Evolutionary conservation across 345 rosid species (phyloP).

Genomic region (Populus alba): DNA sequence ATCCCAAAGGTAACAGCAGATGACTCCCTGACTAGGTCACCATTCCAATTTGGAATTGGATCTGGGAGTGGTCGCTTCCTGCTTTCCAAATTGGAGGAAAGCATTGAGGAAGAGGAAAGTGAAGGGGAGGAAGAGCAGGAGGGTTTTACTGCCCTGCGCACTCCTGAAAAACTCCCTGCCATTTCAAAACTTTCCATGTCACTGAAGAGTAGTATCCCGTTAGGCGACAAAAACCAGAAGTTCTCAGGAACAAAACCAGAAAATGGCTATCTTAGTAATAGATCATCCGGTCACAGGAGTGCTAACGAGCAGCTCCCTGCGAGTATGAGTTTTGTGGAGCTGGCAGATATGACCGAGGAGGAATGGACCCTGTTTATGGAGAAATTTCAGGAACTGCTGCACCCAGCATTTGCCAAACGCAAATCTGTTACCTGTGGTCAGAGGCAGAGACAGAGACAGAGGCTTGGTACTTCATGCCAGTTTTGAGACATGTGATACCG

Average conservation of each 20-base stretch:
- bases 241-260: conserved; percentile 47
- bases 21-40: conserved; percentile 41
- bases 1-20: conserved; percentile 44
- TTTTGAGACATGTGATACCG: conserved; percentile 50
- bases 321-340: conserved; percentile 70
- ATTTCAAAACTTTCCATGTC: conserved; percentile 74
- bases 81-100: conserved; percentile 76
- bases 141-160: conserved; percentile 23
- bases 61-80: conserved; percentile 46
- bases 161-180: conserved; percentile 40
- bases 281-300: conserved; percentile 81
- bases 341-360: conserved; percentile 81
- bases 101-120: conserved; percentile 61
- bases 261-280: conserved; percentile 41
- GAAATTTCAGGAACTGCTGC: conserved; percentile 66
- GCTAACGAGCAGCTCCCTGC: conserved; percentile 87
- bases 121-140: conserved; percentile 50
- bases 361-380: conserved; percentile 78
- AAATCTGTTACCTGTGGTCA: conserved; percentile 63
- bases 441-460: conserved; percentile 86
- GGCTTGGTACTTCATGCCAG: conserved; percentile 99
- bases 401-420: conserved; percentile 65
- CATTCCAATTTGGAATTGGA: conserved; percentile 48
- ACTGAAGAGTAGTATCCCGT: conserved; percentile 51
- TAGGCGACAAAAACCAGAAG: conserved; percentile 53